Percentiles rank a stretch among this genome's conserved stretches.
Conservation (phyloP, 106 monocot genomes). For the Narthecium ossifragum region DNA sequence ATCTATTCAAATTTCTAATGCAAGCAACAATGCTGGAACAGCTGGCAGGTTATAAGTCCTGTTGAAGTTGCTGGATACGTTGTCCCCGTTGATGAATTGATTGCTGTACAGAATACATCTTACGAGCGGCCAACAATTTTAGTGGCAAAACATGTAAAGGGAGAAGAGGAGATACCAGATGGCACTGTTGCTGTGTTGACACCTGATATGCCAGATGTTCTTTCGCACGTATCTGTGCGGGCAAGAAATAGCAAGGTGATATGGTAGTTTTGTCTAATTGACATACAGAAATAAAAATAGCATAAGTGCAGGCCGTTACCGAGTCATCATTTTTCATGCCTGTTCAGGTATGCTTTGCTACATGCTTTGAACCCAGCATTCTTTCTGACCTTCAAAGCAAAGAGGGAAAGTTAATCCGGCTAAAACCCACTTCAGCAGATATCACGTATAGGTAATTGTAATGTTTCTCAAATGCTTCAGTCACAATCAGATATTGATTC, state of each 20-base stretch:
- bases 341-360: slow-evolving; percentile 88
- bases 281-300: too few relatives aligned
- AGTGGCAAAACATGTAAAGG: slow-evolving; percentile 83
- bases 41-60: slow-evolving; percentile 98
- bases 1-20: slow-evolving; percentile 4
- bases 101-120: slow-evolving; percentile 73
- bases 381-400: slow-evolving; percentile 64
- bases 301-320: too few relatives aligned
- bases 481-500: too few relatives aligned
- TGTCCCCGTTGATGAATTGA: slow-evolving; percentile 62
- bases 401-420: slow-evolving; percentile 59
- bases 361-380: slow-evolving; percentile 80
- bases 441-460: slow-evolving; percentile 55
- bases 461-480: too few relatives aligned
- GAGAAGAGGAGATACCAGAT: slow-evolving; percentile 98
- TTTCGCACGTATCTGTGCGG: slow-evolving; percentile 95
- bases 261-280: not conserved
- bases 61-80: slow-evolving; percentile 88
- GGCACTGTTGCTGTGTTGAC: slow-evolving; percentile 92
- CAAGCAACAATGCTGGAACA: slow-evolving; percentile 21
- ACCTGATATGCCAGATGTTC: slow-evolving; percentile 98
- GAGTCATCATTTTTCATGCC: too few relatives aligned
- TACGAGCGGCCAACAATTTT: slow-evolving; percentile 80
- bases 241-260: slow-evolving; percentile 96
- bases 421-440: slow-evolving; percentile 87